These are phyloP conservation scores for Dendrothele bispora DNA, from an alignment of 768 basidiomycete genomes.

Conservation along the genomic window DNA sequence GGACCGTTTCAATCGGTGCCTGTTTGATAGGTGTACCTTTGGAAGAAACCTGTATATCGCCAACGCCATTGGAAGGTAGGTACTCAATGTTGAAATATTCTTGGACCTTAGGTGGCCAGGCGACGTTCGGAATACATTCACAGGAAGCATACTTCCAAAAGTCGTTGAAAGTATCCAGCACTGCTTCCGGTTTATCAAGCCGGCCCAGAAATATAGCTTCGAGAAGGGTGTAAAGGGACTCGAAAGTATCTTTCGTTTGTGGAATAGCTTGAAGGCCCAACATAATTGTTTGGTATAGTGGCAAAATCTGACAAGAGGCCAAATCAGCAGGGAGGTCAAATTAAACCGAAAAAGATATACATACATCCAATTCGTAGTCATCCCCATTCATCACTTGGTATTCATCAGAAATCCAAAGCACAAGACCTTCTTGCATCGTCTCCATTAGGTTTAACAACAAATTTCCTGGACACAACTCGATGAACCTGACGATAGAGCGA, in stretches of 20 bases:
- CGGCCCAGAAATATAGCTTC: slow-evolving; percentile 59
- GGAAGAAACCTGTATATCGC: no score
- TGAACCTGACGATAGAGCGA: slow-evolving; percentile 48
- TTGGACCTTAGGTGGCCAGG: slow-evolving; percentile 54
- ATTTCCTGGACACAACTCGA: slow-evolving; percentile 57
- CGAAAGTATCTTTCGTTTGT: slow-evolving; percentile 36
- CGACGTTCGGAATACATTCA: no score
- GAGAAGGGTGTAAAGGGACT: slow-evolving; percentile 49
- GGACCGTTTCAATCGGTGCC: no score
- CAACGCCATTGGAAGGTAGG: no score
- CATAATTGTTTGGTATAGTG: slow-evolving; percentile 62
- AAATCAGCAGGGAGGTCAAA: slow-evolving; percentile 18
- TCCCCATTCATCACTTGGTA: slow-evolving; percentile 44
- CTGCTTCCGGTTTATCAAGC: slow-evolving; percentile 40
- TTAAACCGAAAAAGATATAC: slow-evolving; percentile 41
- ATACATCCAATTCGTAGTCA: slow-evolving; percentile 41
- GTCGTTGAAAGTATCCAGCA: slow-evolving; percentile 53
- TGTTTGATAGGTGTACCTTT: no score
- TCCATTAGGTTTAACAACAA: slow-evolving; percentile 47
- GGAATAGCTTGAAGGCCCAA: slow-evolving; percentile 51
- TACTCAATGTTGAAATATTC: slow-evolving; percentile 26
- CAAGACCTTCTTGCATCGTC: slow-evolving; percentile 51
- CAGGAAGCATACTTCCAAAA: no score
- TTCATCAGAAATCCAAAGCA: slow-evolving; percentile 67
- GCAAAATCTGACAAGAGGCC: slow-evolving; percentile 47